These are phyloP conservation scores for Quercus lobata DNA, from an alignment of 331 rosid species.

Conservation along the genomic window DNA sequence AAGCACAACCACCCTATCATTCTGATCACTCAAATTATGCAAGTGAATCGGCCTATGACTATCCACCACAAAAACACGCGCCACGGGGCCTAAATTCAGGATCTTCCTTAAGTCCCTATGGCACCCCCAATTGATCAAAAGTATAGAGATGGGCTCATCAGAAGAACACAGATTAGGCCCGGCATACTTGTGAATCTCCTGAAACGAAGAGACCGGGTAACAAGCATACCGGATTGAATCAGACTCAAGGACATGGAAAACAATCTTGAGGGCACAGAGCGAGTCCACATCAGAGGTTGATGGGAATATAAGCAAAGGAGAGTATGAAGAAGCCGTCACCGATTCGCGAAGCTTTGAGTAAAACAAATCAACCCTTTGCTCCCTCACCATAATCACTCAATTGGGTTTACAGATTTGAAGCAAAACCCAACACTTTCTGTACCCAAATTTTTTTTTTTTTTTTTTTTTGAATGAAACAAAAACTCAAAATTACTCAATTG, in stretches of 20 bases:
- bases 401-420: slow-evolving; percentile 7
- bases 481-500: neutral
- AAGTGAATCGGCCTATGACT: slow-evolving; percentile 90
- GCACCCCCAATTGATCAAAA: slow-evolving; percentile 88
- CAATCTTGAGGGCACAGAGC: slow-evolving; percentile 70
- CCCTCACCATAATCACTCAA: slow-evolving; percentile 64
- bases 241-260: slow-evolving; percentile 71
- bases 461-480: neutral
- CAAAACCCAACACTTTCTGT: neutral
- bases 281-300: slow-evolving; percentile 96
- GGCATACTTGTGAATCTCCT: slow-evolving; percentile 60
- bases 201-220: slow-evolving; percentile 83
- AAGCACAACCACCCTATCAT: slow-evolving; percentile 69
- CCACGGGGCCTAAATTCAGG: slow-evolving; percentile 40
- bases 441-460: neutral
- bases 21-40: slow-evolving; percentile 61
- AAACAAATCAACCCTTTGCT: slow-evolving; percentile 56
- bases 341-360: slow-evolving; percentile 62
- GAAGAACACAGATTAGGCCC: slow-evolving; percentile 37
- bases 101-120: slow-evolving; percentile 57
- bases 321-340: slow-evolving; percentile 38
- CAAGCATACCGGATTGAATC: slow-evolving; percentile 76
- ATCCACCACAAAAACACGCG: slow-evolving; percentile 72
- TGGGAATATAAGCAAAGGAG: slow-evolving; percentile 78
- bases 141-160: slow-evolving; percentile 43